Evolutionary conservation across 2,329 filamentous ascomycete species (phyloP).

Genomic region (Exophiala calicioides): DNA sequence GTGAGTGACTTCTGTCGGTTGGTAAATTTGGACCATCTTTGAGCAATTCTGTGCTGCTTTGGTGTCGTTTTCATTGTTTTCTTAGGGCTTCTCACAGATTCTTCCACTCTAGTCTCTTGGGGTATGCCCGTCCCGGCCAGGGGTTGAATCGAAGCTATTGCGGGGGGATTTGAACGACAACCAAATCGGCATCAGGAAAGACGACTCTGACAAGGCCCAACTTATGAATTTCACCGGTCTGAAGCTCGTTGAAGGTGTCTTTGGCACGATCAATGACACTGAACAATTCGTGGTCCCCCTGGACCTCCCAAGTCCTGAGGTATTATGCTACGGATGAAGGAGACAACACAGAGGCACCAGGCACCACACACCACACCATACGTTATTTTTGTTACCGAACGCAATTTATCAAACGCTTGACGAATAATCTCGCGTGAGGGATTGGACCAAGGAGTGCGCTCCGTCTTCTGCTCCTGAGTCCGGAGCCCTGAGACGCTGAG

Average conservation of each 20-base stretch:
- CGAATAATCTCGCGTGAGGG: too few relatives aligned
- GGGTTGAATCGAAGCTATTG: constrained; percentile 47
- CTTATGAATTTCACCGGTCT: constrained; percentile 50
- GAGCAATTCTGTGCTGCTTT: constrained; percentile 55
- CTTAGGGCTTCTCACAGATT: too few relatives aligned
- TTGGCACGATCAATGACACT: constrained; percentile 54
- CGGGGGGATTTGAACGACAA: constrained; percentile 48
- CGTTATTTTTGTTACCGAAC: background rate
- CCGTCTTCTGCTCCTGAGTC: too few relatives aligned
- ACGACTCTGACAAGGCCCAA: constrained; percentile 45
- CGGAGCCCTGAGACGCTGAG: background rate
- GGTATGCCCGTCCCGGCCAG: constrained; percentile 45
- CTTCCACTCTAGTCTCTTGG: too few relatives aligned
- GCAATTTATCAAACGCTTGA: too few relatives aligned
- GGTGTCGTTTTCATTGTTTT: constrained; percentile 49
- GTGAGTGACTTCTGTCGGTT: constrained; percentile 39
- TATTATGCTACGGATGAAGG: background rate
- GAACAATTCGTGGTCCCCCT: background rate
- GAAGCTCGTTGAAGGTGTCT: constrained; percentile 58
- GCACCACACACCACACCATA: background rate
- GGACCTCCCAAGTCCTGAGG: background rate
- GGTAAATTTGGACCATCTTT: constrained; percentile 52
- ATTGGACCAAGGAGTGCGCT: too few relatives aligned
- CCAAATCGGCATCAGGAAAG: constrained; percentile 57
- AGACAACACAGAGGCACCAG: too few relatives aligned